Evolutionary conservation across 75 land plant species (phyloP).

Genomic region (Selaginella moellendorffii): DNA sequence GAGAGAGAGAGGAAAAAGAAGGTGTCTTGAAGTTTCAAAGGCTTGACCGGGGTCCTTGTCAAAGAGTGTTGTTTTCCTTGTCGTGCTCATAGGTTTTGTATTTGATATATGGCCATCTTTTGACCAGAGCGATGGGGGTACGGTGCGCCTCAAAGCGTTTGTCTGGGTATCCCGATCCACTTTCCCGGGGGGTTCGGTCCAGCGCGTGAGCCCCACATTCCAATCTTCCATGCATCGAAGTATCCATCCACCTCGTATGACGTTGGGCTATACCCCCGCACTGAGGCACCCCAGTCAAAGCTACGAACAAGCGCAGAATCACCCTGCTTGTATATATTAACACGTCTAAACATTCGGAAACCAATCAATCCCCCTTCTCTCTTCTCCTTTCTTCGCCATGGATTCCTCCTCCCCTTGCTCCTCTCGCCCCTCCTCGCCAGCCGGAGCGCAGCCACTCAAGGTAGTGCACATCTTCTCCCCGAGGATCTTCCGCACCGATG

Average conservation of each 20-base stretch:
- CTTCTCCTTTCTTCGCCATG: too few species aligned
- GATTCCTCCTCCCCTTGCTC: too few species aligned
- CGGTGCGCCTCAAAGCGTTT: background rate
- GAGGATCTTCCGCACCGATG: slow-evolving; percentile 5
- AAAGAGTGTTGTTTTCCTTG: background rate
- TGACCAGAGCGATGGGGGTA: background rate
- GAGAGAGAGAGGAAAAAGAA: too few species aligned
- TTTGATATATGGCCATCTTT: background rate
- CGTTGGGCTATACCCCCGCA: background rate
- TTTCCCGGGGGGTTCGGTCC: background rate
- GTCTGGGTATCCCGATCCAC: background rate
- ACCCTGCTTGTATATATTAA: background rate
- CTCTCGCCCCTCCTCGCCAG: background rate
- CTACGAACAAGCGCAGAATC: background rate
- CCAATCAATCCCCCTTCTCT: too few species aligned
- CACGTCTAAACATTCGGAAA: background rate
- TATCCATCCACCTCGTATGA: background rate
- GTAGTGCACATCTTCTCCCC: slow-evolving; percentile 7
- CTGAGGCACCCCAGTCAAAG: background rate
- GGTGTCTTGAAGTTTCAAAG: background rate
- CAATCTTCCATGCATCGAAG: background rate
- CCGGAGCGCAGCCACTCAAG: background rate
- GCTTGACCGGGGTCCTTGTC: background rate
- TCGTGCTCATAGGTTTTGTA: background rate
- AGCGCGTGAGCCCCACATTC: background rate